These are phyloP conservation scores for Beta vulgaris DNA, from an alignment of 148 eudicot species.

Conservation along the genomic window DNA sequence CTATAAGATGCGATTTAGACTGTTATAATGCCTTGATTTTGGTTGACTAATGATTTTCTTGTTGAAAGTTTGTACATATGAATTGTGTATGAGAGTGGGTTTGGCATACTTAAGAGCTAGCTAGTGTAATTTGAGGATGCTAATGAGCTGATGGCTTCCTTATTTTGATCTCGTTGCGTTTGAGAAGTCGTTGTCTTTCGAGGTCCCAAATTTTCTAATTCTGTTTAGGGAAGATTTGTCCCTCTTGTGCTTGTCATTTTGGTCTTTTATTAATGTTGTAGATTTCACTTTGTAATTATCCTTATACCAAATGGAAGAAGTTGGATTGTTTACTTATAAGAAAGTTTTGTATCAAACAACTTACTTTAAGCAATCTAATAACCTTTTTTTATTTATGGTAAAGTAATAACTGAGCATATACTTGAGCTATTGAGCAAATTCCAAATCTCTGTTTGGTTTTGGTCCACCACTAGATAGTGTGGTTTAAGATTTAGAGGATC, in stretches of 20 bases:
- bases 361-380: not conserved
- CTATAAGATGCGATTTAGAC: not conserved
- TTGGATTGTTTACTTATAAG: not conserved
- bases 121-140: not conserved
- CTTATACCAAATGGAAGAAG: not conserved
- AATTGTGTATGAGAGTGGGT: not conserved
- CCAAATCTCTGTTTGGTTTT: not conserved
- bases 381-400: not conserved
- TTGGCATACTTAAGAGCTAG: not conserved
- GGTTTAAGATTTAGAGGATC: not conserved
- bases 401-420: not conserved
- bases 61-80: not conserved
- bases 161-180: not conserved
- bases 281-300: not conserved
- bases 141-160: slow-evolving; percentile 7
- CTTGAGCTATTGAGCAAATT: not conserved
- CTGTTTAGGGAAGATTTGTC: not conserved
- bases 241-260: not conserved
- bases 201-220: not conserved
- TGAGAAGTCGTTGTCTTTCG: slow-evolving; percentile 1
- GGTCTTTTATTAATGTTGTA: not conserved
- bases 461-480: not conserved
- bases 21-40: not conserved
- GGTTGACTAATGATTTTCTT: not conserved
- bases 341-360: not conserved